Evolutionary conservation across 176 grass and related monocot species (phyloP).

Genomic region (Musa troglodytarum): DNA sequence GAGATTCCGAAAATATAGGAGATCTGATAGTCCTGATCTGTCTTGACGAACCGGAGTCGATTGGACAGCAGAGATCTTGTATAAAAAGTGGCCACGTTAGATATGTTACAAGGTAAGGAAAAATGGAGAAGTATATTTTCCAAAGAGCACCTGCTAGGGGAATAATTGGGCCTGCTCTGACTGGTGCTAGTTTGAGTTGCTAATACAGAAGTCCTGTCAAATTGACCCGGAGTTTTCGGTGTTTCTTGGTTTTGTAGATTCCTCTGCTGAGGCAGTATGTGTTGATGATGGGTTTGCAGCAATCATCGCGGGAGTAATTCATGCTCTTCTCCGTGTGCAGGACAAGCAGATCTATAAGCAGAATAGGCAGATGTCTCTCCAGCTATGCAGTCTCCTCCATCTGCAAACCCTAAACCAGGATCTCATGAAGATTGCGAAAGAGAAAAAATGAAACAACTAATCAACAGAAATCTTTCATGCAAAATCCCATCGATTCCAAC

Average conservation of each 20-base stretch:
- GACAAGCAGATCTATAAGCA: constrained; percentile 37
- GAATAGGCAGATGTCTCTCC: constrained; percentile 39
- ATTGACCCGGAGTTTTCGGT: constrained; percentile 29
- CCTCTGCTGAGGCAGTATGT: constrained; percentile 27
- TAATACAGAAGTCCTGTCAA: constrained; percentile 40
- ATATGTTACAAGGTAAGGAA: constrained; percentile 5
- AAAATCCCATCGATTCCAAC: too few species aligned
- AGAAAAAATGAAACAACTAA: too few species aligned
- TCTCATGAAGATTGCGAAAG: too few species aligned
- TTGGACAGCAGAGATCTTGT: constrained; percentile 43
- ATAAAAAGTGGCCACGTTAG: constrained; percentile 16
- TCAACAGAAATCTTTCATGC: too few species aligned
- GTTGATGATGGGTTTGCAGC: constrained; percentile 29
- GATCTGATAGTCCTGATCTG: constrained; percentile 61
- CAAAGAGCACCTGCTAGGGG: constrained; percentile 31
- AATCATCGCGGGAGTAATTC: constrained; percentile 33
- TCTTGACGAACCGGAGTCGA: constrained; percentile 47
- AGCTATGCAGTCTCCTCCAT: constrained; percentile 48
- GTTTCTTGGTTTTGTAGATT: constrained; percentile 27
- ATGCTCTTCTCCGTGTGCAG: constrained; percentile 27
- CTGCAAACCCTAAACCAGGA: background rate
- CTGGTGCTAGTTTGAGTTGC: constrained; percentile 43
- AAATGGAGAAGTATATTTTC: background rate
- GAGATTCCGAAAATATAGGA: constrained; percentile 74
- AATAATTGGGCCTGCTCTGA: constrained; percentile 41